Base-by-base conservation (phyloP, 176 grass and related monocot genomes). In the Aegilops tauschii region DNA sequence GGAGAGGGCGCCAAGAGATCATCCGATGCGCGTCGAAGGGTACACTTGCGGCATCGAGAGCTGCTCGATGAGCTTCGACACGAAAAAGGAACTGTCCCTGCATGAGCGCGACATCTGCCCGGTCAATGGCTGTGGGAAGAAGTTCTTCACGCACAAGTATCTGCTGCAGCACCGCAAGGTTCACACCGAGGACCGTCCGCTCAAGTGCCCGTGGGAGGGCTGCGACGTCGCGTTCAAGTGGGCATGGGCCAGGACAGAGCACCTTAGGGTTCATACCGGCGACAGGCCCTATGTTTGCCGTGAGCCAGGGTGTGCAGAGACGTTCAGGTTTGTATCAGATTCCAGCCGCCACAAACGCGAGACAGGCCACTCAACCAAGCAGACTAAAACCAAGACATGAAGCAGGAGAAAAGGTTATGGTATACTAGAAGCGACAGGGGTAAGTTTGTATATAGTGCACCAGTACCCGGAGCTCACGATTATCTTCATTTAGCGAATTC, bases 161-260 rank as follows among this genome's bases (percentile, higher is more conserved):
- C 90, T 98, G 56, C 77, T 88, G 66, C 92, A 86, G 86, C 96
- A 98, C 66, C 86, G 87, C 25, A 98, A 96, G 80, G 93, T 98
- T n/a, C 96, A 98, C 85, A 82, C 14, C 2, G 96, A 96, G 35
- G 92, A 94, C 23, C 84, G 93, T 2, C 96, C 93, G 7, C 84
- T 98, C 18, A 91, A 88, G 71, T 98, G 96, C 84, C 71, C 84
- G 8, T 98, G 96, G 96, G 86, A 98, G 73, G 96, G 85, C 40
- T 98, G 96, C 76, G 39, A 35, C 56, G 94, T 91, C 90, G 86
- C 92, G 44, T 98, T 98, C 93, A 98, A 96, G 88, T 98, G 96
- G 93, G n/a, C 90, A 28, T 98, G 96, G 96, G 90, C 96, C 23
- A 90, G 96, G 85, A 98, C 92, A 5, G 96, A 98, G 82, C 96